These are phyloP conservation scores for Russula sp. DNA, from an alignment of 768 basidiomycete genomes.

Conservation along the genomic window DNA sequence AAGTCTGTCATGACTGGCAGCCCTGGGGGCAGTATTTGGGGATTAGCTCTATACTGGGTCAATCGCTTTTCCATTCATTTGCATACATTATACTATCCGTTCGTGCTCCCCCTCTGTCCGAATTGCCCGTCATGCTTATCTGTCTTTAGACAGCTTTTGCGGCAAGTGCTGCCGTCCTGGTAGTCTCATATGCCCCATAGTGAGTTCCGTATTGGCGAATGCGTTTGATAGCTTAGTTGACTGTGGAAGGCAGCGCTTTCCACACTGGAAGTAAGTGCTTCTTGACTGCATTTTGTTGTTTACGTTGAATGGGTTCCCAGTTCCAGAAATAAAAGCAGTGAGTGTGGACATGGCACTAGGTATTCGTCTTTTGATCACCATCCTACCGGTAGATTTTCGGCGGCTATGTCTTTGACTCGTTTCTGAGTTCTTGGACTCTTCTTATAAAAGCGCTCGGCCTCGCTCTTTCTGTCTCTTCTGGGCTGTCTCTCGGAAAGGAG, in stretches of 20 bases:
- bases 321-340: slow-evolving; percentile 76
- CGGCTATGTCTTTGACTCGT: slow-evolving; percentile 82
- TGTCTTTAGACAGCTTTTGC: slow-evolving; percentile 48
- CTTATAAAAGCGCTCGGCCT: slow-evolving; percentile 80
- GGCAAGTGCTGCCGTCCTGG: slow-evolving; percentile 54
- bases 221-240: background rate
- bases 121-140: background rate
- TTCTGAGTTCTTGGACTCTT: slow-evolving; percentile 80
- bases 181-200: slow-evolving; percentile 64
- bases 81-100: slow-evolving; percentile 61
- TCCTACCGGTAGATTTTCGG: slow-evolving; percentile 50
- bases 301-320: slow-evolving; percentile 28
- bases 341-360: slow-evolving; percentile 20
- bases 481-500: slow-evolving; percentile 80
- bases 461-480: slow-evolving; percentile 78
- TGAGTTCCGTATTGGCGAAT: slow-evolving; percentile 29
- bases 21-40: slow-evolving; percentile 58
- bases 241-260: slow-evolving; percentile 44
- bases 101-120: slow-evolving; percentile 25
- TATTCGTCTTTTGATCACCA: background rate
- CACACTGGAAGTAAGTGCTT: slow-evolving; percentile 67
- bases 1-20: slow-evolving; percentile 58
- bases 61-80: slow-evolving; percentile 56
- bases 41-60: slow-evolving; percentile 47
- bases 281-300: background rate